Percentiles rank a stretch among this genome's conserved stretches.
phyloP scores from a whole-genome alignment of 345 rosid genomes.

The Kandelia obovata region DNA sequence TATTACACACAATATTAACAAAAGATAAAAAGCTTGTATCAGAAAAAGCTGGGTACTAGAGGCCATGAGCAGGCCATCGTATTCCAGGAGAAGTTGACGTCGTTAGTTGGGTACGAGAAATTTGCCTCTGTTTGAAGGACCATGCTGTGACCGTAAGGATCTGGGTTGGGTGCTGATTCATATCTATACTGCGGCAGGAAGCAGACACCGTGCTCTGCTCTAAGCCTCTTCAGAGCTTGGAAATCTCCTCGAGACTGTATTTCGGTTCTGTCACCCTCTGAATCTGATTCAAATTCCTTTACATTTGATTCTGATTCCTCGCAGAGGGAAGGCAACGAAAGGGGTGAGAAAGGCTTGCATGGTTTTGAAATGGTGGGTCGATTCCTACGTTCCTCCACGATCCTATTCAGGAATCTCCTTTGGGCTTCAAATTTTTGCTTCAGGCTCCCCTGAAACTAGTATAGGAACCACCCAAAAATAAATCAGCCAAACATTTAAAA shows the following conservation, averaged over 20 bases:
- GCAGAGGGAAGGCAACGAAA: conserved; percentile 42
- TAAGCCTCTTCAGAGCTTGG: conserved; percentile 26
- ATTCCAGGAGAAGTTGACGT: conserved; percentile 27
- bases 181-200: conserved; percentile 3
- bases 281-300: conserved; percentile 39
- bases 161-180: conserved; percentile 5
- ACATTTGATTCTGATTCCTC: conserved; percentile 48
- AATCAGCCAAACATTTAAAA: too few relatives aligned
- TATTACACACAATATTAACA: conserved; percentile 1
- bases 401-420: conserved; percentile 43
- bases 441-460: conserved; percentile 47
- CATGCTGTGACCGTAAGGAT: conserved; percentile 9
- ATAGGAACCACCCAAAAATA: not conserved
- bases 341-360: conserved; percentile 25
- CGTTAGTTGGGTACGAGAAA: conserved; percentile 11
- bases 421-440: conserved; percentile 59
- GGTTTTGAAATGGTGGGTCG: conserved; percentile 13
- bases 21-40: not conserved
- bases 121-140: conserved; percentile 15
- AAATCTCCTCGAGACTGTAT: conserved; percentile 22
- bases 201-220: conserved; percentile 19
- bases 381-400: conserved; percentile 29
- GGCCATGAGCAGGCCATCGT: conserved; percentile 27
- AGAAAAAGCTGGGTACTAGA: conserved; percentile 31
- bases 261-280: conserved; percentile 28